Evolutionary conservation across 495 filamentous ascomycete species (phyloP), one percentile per base, ranked within the genome.

Genomic region (Thermochaetoides thermophila): DNA sequence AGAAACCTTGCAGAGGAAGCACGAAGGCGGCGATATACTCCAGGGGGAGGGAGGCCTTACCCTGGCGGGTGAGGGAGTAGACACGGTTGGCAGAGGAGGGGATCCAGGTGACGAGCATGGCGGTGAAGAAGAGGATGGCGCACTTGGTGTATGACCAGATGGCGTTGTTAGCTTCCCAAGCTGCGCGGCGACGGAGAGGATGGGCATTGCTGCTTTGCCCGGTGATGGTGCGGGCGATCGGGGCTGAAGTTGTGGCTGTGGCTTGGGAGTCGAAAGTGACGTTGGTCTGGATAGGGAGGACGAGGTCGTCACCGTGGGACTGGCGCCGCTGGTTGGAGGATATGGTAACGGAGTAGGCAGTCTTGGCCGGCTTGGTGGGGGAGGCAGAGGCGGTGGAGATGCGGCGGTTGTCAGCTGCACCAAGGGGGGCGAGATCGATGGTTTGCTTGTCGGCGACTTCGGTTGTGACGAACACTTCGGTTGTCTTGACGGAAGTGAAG

Each of bases 61-160:
- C 60, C 0, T 61, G 55, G 43, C 76, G 54, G 3, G 72, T 57
- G 17, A 86, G 49, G 14, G 63, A 66, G 53, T 81, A 85, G 12
- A 84, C 69, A n/a, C 84, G 66, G 55, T 91, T 91, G 34, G 75
- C 64, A 11, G 73, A 78, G 0, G 81, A 86, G 0, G 84, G 84
- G 6, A 86, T 75, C 84, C 84, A 92, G 14, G 81, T 85, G 18
- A 87, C 69, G 29, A 84, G 61, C 27, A 92, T 61, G 0, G 81
- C 81, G 17, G 76, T 62, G 48, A 93, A 93, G 60, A 89, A 91
- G 12, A 91, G 62, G 43, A 87, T 68, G 0, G 83, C 78, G 38
- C 81, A 85, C 39, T 85, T 85, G 29, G 72, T 76, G 52, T 89
- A 93, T 0, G 75, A 73, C 75, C 76, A 87, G 3, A 76, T 73